A percentile compares a stretch with the other conserved stretches of the same genome.
Conservation (phyloP, 139 green algal genomes). For the Chlamydomonas asymmetrica region DNA sequence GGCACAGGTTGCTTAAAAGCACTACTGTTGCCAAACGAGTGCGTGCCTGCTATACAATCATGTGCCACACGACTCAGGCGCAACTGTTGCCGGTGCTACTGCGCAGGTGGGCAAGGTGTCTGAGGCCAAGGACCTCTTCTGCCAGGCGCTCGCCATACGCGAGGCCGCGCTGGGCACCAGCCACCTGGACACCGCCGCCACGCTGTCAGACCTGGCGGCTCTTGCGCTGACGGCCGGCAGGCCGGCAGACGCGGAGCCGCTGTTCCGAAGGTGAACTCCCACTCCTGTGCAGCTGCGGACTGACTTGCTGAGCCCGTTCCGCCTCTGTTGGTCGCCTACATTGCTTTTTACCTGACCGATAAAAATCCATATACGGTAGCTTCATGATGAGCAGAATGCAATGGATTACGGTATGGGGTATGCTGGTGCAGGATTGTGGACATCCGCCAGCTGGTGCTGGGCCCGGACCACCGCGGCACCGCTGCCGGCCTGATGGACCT, state of each 20-base stretch:
- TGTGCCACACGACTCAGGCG: neutral
- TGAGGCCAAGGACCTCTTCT: constrained; percentile 25
- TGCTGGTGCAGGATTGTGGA: constrained; percentile 12
- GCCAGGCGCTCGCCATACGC: constrained; percentile 12
- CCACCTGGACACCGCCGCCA: constrained; percentile 18
- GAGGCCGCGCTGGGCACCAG: constrained; percentile 4
- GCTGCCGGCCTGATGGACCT: constrained; percentile 20
- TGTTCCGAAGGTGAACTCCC: constrained; percentile 11
- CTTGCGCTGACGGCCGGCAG: constrained; percentile 6
- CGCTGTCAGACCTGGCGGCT: constrained; percentile 4
- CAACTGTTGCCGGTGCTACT: neutral
- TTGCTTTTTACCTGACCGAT: neutral
- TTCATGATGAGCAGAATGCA: neutral
- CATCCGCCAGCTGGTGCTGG: constrained; percentile 28
- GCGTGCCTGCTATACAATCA: neutral
- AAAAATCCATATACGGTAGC: neutral
- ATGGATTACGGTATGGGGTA: neutral
- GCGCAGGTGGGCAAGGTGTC: constrained; percentile 9
- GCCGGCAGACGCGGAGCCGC: constrained; percentile 18
- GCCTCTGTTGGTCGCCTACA: no score
- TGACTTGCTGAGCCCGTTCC: neutral
- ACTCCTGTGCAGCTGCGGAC: neutral
- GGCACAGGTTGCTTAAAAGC: no score
- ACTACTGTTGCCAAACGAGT: no score
- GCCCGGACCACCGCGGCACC: constrained; percentile 7